Percentiles rank a stretch among this genome's conserved stretches.
phyloP scores from a whole-genome alignment of 257 asterid species.

The Striga asiatica region DNA sequence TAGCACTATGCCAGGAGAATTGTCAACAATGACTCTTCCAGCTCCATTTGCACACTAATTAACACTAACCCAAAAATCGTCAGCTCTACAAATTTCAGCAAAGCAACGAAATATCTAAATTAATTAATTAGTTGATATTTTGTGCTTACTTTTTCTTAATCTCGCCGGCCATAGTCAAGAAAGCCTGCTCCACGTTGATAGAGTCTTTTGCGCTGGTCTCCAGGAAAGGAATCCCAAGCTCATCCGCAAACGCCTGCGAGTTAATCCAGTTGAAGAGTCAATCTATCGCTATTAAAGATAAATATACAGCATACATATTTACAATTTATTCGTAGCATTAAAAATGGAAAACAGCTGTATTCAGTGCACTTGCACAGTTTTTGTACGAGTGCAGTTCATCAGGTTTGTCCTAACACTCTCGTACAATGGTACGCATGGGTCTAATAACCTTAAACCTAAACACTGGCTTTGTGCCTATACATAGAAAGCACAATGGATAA shows the following conservation, averaged over 20 bases:
- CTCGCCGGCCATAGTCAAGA: slow-evolving; percentile 95
- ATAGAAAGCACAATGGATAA: too few species aligned
- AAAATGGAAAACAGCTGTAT: neutral
- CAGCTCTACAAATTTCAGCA: too few species aligned
- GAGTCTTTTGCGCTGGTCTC: slow-evolving; percentile 98
- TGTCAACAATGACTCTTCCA: too few species aligned
- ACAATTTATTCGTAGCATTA: too few species aligned
- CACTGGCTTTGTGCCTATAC: too few species aligned
- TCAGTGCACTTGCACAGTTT: neutral
- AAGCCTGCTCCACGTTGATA: slow-evolving; percentile 94
- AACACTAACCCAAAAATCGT: too few species aligned
- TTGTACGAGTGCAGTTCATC: neutral
- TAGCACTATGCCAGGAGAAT: too few species aligned
- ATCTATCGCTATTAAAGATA: neutral
- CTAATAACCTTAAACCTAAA: neutral
- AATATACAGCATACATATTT: neutral
- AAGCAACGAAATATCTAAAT: too few species aligned
- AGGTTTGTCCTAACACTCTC: neutral
- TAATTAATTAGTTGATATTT: neutral
- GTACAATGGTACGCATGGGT: neutral
- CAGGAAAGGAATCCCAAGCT: slow-evolving; percentile 90
- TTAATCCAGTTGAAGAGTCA: slow-evolving; percentile 3
- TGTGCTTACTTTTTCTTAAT: slow-evolving; percentile 75
- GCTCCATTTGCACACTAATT: too few species aligned
- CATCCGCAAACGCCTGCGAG: slow-evolving; percentile 84